Evolutionary conservation across 2,329 filamentous ascomycete species (phyloP), one percentile per base, ranked within the genome.

Genomic region (Calonectria montana): DNA sequence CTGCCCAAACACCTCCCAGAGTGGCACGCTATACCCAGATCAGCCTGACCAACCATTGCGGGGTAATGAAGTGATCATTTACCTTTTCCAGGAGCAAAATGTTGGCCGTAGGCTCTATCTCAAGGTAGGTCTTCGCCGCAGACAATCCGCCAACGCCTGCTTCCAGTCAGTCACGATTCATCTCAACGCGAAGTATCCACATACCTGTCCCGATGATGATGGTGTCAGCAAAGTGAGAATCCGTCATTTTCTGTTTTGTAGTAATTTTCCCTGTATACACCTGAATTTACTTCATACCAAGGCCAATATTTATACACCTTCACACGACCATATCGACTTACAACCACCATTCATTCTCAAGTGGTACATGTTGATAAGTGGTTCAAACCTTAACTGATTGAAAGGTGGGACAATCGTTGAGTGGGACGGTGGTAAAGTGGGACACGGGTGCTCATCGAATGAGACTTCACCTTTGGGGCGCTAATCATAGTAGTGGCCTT

Each of bases 161-260:
- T 18, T 57, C 31, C 1, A 39, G n/a, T 57, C 16, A 57, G 50
- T 4, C 7, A 7, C 18, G 15, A 13, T 7, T 9, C n/a, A n/a
- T 35, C 27, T 31, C 3, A 15, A 0, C 4, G 18, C n/a, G 18
- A 7, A 10, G 18, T 7, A 21, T 21, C 12, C 3, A 31, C 21
- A 57, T 57, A 57, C 50, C 53, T 57, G 53, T 57, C 31, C 53
- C 53, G 31, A 57, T 39, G n/a, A 57, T 39, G 16, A 57, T 57
- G 15, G 53, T 57, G 53, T 57, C n/a, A 12, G 53, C 31, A 25
- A 57, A 57, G 13, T 23, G 16, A 2, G 53, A 31, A 25, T 57
- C 31, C 53, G 39, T 57, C 2, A n/a, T 3, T 23, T 39, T 23
- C n/a, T 45, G 9, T 8, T 21, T 7, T 4, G 4, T 23, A 29